Base-by-base conservation (phyloP, 805 yeast species). In the Suhomyces sp. region DNA sequence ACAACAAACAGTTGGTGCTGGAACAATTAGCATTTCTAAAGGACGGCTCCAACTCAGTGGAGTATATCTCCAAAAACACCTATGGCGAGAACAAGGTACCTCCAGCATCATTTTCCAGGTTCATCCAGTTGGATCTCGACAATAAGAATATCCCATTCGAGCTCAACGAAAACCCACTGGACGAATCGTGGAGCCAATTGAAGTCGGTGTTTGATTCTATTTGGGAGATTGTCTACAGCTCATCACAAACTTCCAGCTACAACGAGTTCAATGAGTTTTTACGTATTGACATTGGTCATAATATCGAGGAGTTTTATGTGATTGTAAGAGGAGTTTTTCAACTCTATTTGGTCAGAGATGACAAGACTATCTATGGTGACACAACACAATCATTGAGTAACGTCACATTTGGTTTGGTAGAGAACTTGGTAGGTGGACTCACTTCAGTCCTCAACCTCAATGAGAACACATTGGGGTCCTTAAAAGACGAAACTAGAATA, bases 291-390 rank as follows among this genome's bases (percentile, higher is more conserved):
- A 57, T 74, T 20, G 62, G 65, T 10, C 52, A 55, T 37, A 55
- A 60, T 15, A 62, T 68, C 37, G 55, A 58, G 6, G 51, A 55
- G 4, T 63, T 67, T 43, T 78, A 75, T 55, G 79, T 77, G 6
- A 63, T 87, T n/a, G 77, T 85, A 1, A 75, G 92, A 53, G 87
- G 87, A 1, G 58, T 84, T 9, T 78, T 84, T 58, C 89, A 86
- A 50, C 67, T 85, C 20, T 83, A 79, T 59, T 68, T 86, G 21
- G 71, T 86, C 7, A 71, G 89, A 53, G 88, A 86, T 60, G 84
- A 86, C 62, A 78, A 77, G 49, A 70, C 83, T 1, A 70, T 87
- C 2, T 58, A 84, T 21, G 92, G 91, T 0, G 72, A 71, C 45
- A 41, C 59, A 1, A 53, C 53, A 24, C 74, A 69, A 49, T 61